Percentiles rank a stretch among this genome's conserved stretches.
phyloP scores from a whole-genome alignment of 768 basidiomycete species.

The Daedaleopsis sinensis region DNA sequence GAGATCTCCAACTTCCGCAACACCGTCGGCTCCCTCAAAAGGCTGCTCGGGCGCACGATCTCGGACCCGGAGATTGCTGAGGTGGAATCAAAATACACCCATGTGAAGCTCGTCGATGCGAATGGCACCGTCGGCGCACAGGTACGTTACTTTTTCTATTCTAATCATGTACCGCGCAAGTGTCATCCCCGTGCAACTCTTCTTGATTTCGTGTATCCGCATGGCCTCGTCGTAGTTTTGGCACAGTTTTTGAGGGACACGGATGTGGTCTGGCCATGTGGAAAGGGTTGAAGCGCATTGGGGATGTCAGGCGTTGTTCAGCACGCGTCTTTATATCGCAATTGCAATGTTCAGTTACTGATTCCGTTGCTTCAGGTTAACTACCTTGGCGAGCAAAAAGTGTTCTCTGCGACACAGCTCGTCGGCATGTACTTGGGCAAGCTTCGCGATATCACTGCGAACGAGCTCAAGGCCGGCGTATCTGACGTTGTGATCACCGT shows the following conservation, averaged over 20 bases:
- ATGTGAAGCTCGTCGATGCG: constrained; percentile 84
- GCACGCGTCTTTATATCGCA: not conserved
- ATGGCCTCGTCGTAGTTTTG: not conserved
- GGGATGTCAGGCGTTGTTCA: no score
- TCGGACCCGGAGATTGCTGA: constrained; percentile 81
- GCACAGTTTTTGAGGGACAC: no score
- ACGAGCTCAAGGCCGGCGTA: constrained; percentile 84
- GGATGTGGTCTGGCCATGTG: no score
- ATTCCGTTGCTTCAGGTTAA: constrained; percentile 61
- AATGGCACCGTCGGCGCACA: constrained; percentile 82
- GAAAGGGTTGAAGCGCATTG: no score
- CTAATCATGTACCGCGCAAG: not conserved
- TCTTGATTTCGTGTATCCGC: not conserved
- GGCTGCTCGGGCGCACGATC: constrained; percentile 82
- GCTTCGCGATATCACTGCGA: constrained; percentile 82
- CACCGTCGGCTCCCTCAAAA: constrained; percentile 91
- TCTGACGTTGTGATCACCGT: constrained; percentile 95
- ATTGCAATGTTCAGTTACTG: constrained; percentile 2
- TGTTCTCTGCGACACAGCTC: constrained; percentile 89
- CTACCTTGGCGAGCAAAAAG: constrained; percentile 80
- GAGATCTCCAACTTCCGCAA: constrained; percentile 99
- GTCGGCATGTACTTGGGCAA: constrained; percentile 90
- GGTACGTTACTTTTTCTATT: constrained; percentile 50
- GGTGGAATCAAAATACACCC: constrained; percentile 89
- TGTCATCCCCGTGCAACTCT: no score